These are phyloP conservation scores for Alloascoidea africana DNA, from an alignment of 805 yeast genomes.

Conservation along the genomic window DNA sequence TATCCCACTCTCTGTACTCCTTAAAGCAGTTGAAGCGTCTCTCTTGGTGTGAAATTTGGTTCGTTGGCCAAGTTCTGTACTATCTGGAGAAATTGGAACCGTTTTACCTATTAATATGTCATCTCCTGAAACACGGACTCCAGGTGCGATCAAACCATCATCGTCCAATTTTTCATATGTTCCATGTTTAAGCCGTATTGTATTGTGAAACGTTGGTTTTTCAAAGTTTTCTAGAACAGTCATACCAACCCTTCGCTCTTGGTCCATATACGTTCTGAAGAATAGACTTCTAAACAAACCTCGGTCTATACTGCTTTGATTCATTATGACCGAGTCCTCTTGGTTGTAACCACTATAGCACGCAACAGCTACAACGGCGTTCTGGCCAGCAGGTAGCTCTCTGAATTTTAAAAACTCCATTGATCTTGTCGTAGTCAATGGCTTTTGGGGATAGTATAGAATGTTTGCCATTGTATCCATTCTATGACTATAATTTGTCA, in stretches of 20 bases:
- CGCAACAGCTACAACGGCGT: conserved; percentile 94
- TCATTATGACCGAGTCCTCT: conserved; percentile 99
- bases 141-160: conserved; percentile 96
- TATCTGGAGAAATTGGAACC: conserved; percentile 98
- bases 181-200: conserved; percentile 92
- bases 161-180: conserved; percentile 96
- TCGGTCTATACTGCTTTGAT: conserved; percentile 92
- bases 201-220: conserved; percentile 89
- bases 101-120: conserved; percentile 98
- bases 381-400: conserved; percentile 98
- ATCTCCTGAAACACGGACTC: conserved; percentile 97
- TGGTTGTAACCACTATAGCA: conserved; percentile 98
- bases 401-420: conserved; percentile 96
- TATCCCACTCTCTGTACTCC: conserved; percentile 96
- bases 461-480: conserved; percentile 99
- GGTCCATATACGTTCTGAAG: conserved; percentile 96
- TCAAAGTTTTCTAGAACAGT: conserved; percentile 95
- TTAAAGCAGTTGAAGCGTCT: conserved; percentile 94
- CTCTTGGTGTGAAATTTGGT: conserved; percentile 97
- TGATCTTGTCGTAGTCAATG: conserved; percentile 92
- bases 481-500: conserved; percentile 88
- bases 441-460: conserved; percentile 94
- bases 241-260: conserved; percentile 97
- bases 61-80: conserved; percentile 96
- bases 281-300: conserved; percentile 92